Evolutionary conservation across 495 filamentous ascomycete species (phyloP), one percentile per base, ranked within the genome.

Genomic region (Xylaria telfairii): DNA sequence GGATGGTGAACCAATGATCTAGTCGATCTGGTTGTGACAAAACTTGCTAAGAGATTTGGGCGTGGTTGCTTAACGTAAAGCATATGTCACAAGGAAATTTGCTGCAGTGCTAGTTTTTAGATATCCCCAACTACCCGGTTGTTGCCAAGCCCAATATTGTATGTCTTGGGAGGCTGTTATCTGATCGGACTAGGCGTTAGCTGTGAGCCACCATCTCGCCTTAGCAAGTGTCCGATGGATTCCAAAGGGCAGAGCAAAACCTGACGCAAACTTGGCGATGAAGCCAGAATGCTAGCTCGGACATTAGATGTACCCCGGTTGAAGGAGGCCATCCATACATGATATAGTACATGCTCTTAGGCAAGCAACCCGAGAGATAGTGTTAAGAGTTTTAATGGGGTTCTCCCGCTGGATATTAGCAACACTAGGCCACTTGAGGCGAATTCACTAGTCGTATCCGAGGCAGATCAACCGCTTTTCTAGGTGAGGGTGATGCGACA

Each of bases 401-500:
- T 24, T 21, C n/a, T 26, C 26, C 54, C 12, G 34, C 30, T 9
- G 19, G 54, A 17, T 26, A 24, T 19, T 30, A 24, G 17, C 9
- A 12, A 26, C 4, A 17, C 12, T 28, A 51, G 12, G 21, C 57
- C 34, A 37, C 68, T 28, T n/a, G 21, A 13, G 70, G 49, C 10
- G 70, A 73, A 37, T 72, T 69, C 39, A 75, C 68, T 63, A 77
- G 39, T 47, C 68, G 60, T 63, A 77, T 73, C 41, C 71, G 71
- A 17, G 73, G 46, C 39, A 72, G 4, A 12, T 75, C 69, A 44
- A 72, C 54, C 7, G 28, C 68, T 37, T 67, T 75, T 66, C 59
- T 24, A 4, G 68, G 47, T 41, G 71, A 68, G 15, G 65, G 68
- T 4, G 60, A 70, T 32, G 44, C 24, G 8, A n/a, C 44, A 7